phyloP scores from a whole-genome alignment of 805 yeast species.

The Sungouiozyma intestinalis region DNA sequence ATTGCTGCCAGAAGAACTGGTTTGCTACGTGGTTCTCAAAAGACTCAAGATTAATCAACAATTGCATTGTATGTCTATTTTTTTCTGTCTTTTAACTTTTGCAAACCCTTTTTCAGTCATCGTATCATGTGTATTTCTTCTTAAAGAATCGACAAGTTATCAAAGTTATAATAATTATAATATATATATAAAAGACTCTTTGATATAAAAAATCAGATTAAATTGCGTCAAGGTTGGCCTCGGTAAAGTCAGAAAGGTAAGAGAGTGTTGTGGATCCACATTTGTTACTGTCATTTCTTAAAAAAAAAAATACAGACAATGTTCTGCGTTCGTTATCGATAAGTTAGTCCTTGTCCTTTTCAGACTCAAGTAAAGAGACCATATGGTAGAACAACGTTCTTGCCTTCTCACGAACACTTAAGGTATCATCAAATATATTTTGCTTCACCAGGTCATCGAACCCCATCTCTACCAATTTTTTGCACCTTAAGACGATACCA shows the following conservation, averaged over 20 bases:
- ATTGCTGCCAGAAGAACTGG: conserved; percentile 99
- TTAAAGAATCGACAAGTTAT: neutral
- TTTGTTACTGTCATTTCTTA: too few relatives aligned
- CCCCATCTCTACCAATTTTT: conserved; percentile 21
- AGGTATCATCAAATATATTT: conserved; percentile 19
- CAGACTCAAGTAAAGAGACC: conserved; percentile 17
- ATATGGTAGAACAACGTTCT: conserved; percentile 24
- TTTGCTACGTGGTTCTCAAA: conserved; percentile 99
- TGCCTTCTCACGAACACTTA: conserved; percentile 26
- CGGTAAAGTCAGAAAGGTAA: too few relatives aligned
- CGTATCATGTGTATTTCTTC: neutral
- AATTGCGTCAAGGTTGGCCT: too few relatives aligned
- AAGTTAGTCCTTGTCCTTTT: neutral
- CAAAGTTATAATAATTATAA: neutral
- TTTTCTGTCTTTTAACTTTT: conserved; percentile 8
- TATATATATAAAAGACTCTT: neutral
- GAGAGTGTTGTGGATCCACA: too few relatives aligned
- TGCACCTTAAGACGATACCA: conserved; percentile 19
- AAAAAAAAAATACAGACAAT: too few relatives aligned
- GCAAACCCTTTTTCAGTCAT: conserved; percentile 1
- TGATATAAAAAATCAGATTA: too few relatives aligned
- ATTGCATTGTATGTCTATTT: conserved; percentile 6
- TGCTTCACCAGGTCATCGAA: conserved; percentile 21
- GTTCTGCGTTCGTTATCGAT: too few relatives aligned
- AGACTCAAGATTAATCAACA: conserved; percentile 58